Conservation (phyloP, 176 grass and related monocot species). For the Typha latifolia region DNA sequence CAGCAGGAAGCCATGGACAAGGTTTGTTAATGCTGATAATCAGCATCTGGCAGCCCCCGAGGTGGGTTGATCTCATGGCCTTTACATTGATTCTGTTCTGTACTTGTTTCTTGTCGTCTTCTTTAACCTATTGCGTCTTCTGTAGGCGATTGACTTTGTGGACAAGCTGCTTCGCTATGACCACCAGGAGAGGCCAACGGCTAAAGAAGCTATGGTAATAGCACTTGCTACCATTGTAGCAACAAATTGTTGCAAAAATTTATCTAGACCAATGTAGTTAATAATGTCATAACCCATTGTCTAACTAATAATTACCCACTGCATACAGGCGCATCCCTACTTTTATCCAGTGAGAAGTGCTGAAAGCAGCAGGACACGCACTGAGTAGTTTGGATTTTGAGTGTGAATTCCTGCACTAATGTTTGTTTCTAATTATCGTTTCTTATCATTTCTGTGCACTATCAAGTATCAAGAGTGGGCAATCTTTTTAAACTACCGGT, state of each 20-base stretch:
- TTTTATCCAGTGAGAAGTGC: conserved; percentile 53
- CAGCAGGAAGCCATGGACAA: conserved; percentile 64
- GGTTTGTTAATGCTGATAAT: conserved; percentile 63
- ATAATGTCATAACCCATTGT: no score
- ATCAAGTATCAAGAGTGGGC: background rate
- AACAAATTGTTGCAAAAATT: conserved; percentile 19
- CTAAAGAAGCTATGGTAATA: conserved; percentile 87
- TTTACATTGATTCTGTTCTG: background rate
- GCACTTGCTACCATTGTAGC: background rate
- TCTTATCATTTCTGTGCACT: background rate
- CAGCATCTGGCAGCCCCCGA: conserved; percentile 63
- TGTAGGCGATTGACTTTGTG: conserved; percentile 82
- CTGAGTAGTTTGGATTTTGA: conserved; percentile 19
- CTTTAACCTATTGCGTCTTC: conserved; percentile 5
- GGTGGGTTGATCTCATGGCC: conserved; percentile 29
- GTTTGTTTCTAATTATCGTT: background rate
- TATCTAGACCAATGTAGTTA: background rate
- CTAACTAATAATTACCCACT: background rate
- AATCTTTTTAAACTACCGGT: background rate
- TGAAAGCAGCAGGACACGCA: conserved; percentile 25
- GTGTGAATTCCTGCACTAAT: background rate
- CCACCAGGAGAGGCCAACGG: conserved; percentile 88
- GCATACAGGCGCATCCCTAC: conserved; percentile 64
- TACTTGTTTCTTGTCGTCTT: background rate
- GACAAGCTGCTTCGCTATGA: conserved; percentile 73